Conservation (phyloP, 2,329 filamentous ascomycete species). For the Neonectria punicea region DNA sequence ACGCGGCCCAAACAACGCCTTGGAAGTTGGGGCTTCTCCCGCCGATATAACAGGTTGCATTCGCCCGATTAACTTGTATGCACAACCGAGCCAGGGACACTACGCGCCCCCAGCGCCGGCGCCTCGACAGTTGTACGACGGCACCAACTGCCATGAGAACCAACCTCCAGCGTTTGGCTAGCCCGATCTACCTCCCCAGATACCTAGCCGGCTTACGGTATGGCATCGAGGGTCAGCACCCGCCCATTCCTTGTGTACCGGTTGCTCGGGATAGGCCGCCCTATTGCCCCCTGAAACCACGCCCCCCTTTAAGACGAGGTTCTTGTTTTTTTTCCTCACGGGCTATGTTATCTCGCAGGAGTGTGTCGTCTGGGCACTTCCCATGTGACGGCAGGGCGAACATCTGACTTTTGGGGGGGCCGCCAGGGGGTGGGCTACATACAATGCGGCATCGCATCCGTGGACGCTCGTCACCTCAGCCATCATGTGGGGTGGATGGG, state of each 20-base stretch:
- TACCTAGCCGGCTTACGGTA: background rate
- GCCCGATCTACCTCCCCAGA: background rate
- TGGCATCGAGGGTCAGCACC: background rate
- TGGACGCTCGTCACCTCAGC: constrained; percentile 24
- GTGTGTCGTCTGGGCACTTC: constrained; percentile 11
- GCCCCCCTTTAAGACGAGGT: background rate
- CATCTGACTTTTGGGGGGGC: constrained; percentile 20
- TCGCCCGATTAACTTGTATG: constrained; percentile 19
- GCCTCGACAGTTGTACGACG: constrained; percentile 15
- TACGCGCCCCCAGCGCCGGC: constrained; percentile 16
- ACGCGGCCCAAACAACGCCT: background rate
- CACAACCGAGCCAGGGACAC: constrained; percentile 20
- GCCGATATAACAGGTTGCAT: constrained; percentile 7
- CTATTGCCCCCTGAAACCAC: background rate
- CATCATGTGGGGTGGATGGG: constrained; percentile 23
- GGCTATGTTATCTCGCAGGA: constrained; percentile 5
- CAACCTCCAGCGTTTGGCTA: background rate
- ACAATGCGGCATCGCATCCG: constrained; percentile 6
- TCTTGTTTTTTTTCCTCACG: background rate
- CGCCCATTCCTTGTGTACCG: background rate
- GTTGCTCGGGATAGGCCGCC: background rate
- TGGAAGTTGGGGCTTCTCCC: background rate
- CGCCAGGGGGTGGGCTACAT: constrained; percentile 12
- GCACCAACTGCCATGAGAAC: background rate
- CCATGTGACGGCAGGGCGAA: constrained; percentile 23